phyloP scores from a whole-genome alignment of 202 grass and related monocot genomes.

The Elaeis oleifera region DNA sequence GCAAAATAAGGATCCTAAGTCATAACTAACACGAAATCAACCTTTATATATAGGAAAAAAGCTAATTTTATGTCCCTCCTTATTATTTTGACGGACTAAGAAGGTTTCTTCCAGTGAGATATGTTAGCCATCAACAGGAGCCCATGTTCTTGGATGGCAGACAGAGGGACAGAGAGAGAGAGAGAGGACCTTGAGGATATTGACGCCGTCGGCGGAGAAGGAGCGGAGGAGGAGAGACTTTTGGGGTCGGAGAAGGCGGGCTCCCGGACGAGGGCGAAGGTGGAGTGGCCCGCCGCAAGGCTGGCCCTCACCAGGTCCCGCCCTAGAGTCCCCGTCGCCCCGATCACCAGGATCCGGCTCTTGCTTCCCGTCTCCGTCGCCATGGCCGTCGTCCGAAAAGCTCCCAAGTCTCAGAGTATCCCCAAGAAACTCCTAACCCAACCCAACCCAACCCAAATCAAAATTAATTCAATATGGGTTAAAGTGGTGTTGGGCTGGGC shows the following conservation, averaged over 20 bases:
- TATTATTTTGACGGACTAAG: no score
- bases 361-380: conserved; percentile 15
- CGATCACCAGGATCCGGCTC: conserved; percentile 77
- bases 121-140: no score
- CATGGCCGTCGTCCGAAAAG: neutral
- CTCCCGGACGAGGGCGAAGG: conserved; percentile 57
- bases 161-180: neutral
- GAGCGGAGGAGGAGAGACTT: conserved; percentile 29
- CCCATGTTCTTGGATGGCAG: no score
- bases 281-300: conserved; percentile 45
- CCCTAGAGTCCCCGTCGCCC: conserved; percentile 62
- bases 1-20: neutral
- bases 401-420: no score
- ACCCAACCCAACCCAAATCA: no score
- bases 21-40: neutral
- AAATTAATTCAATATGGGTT: no score
- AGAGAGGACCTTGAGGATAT: conserved; percentile 44
- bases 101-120: neutral
- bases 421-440: no score
- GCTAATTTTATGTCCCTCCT: no score
- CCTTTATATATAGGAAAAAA: no score
- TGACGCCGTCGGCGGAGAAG: conserved; percentile 49
- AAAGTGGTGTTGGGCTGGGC: no score
- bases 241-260: conserved; percentile 7
- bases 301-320: conserved; percentile 51